phyloP scores from a whole-genome alignment of 1,284 basidiomycete species.

The Abortiporus biennis region DNA sequence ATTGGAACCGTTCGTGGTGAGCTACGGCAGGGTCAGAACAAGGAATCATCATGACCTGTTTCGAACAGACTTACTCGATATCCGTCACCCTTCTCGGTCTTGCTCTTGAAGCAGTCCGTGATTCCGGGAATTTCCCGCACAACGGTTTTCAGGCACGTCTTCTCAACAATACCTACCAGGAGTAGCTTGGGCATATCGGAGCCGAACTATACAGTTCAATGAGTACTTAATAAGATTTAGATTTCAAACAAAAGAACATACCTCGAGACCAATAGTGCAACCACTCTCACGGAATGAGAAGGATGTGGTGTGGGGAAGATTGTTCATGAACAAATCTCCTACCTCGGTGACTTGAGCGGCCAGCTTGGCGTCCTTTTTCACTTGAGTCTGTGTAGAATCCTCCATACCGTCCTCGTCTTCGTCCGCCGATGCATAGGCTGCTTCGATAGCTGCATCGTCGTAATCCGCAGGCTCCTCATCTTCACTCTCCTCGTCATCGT shows the following conservation, averaged over 20 bases:
- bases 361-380: constrained; percentile 27
- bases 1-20: constrained; percentile 89
- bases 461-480: constrained; percentile 49
- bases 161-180: constrained; percentile 87
- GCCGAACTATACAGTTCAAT: constrained; percentile 42
- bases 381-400: constrained; percentile 25
- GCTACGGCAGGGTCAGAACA: constrained; percentile 36
- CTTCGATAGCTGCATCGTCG: constrained; percentile 66
- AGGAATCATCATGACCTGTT: neutral
- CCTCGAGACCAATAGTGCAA: constrained; percentile 80
- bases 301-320: constrained; percentile 53
- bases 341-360: constrained; percentile 39
- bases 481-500: constrained; percentile 43
- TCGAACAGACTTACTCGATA: constrained; percentile 41
- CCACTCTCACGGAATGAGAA: constrained; percentile 75
- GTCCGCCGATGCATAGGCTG: constrained; percentile 50
- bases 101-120: constrained; percentile 73
- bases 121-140: constrained; percentile 88
- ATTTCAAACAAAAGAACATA: constrained; percentile 35
- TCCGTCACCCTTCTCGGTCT: constrained; percentile 51
- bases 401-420: constrained; percentile 23
- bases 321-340: constrained; percentile 44
- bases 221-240: constrained; percentile 6
- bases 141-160: constrained; percentile 76
- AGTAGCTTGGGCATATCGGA: constrained; percentile 83